phyloP scores from a whole-genome alignment of 257 asterid species.

The Solanum okadae region DNA sequence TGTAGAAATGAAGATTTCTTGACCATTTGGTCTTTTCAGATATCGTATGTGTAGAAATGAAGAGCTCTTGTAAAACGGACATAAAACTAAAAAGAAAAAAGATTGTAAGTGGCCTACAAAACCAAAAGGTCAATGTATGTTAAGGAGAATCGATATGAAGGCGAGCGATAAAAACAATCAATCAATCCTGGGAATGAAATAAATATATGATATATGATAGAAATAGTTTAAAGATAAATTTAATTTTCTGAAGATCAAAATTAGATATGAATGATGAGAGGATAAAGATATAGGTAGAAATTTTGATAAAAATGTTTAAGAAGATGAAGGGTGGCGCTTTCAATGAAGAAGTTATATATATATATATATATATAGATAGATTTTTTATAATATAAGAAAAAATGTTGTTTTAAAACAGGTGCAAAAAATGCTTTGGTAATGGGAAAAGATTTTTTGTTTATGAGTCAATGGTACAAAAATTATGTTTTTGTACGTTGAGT shows the following conservation, averaged over 20 bases:
- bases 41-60: not conserved
- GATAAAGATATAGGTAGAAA: not conserved
- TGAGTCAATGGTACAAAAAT: not conserved
- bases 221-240: not conserved
- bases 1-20: not conserved
- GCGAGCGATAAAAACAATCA: not conserved
- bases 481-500: not conserved
- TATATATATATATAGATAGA: not conserved
- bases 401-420: not conserved
- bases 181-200: not conserved
- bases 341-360: not conserved
- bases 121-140: not conserved
- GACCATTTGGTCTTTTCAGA: not conserved
- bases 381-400: not conserved
- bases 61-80: not conserved
- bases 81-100: not conserved
- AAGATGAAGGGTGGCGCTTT: not conserved
- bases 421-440: not conserved
- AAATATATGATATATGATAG: not conserved
- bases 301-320: not conserved
- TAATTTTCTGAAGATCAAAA: not conserved
- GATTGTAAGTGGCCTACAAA: not conserved
- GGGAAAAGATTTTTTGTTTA: not conserved
- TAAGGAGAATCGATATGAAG: not conserved
- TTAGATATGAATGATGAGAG: not conserved